These are phyloP conservation scores for Alternaria alternata DNA, from an alignment of 2,329 filamentous ascomycete species.

Conservation along the genomic window DNA sequence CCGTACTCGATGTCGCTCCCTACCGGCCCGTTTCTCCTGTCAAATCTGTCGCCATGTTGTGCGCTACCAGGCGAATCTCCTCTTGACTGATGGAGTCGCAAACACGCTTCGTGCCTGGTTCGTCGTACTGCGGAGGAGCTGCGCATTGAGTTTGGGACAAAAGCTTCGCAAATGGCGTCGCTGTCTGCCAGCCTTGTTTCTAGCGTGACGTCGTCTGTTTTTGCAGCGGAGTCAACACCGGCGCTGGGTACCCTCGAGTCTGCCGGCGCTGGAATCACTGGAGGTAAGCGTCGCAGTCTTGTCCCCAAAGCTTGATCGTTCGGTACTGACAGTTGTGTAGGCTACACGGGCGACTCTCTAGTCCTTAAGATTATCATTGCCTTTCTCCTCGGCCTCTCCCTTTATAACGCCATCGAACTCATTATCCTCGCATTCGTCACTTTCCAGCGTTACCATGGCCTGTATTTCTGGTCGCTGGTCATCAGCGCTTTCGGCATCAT, in stretches of 20 bases:
- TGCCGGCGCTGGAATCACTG: constrained; percentile 44
- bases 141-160: constrained; percentile 2
- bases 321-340: constrained; percentile 17
- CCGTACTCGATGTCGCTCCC: neutral
- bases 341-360: constrained; percentile 44
- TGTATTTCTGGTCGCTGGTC: constrained; percentile 61
- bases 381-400: constrained; percentile 48
- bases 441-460: constrained; percentile 57
- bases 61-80: neutral
- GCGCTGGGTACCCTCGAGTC: constrained; percentile 39
- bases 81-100: neutral
- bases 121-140: neutral
- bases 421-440: constrained; percentile 57
- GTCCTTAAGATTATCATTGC: constrained; percentile 42
- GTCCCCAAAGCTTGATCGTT: neutral
- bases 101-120: neutral
- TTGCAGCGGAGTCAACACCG: constrained; percentile 27
- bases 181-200: constrained; percentile 18
- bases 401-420: constrained; percentile 57
- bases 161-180: constrained; percentile 25
- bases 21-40: constrained; percentile 5
- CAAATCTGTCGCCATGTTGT: neutral
- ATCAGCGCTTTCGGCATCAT: constrained; percentile 55
- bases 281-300: constrained; percentile 27
- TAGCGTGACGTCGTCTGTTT: constrained; percentile 20